phyloP scores from a whole-genome alignment of 257 asterid species.

The Striga asiatica region DNA sequence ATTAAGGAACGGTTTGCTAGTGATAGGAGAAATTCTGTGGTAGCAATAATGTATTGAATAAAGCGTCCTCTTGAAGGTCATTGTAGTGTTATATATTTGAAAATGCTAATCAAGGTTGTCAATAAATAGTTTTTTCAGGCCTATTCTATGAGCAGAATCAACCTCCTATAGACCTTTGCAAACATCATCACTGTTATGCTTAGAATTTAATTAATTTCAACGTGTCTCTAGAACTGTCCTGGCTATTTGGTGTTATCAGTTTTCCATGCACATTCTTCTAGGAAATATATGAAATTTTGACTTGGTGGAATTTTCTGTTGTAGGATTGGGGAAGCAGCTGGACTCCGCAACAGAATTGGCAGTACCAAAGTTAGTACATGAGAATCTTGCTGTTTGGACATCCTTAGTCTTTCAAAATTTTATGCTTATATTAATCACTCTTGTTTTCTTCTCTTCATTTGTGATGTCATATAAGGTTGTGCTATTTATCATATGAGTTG shows the following conservation, averaged over 20 bases:
- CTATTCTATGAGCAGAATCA: not conserved
- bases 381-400: constrained; percentile 10
- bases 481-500: no score
- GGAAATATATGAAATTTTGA: constrained; percentile 6
- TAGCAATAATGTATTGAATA: not conserved
- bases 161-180: constrained; percentile 1
- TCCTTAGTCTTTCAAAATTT: not conserved
- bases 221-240: not conserved
- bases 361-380: constrained; percentile 52
- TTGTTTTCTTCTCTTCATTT: not conserved
- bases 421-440: constrained; percentile 4
- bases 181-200: not conserved
- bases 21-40: not conserved
- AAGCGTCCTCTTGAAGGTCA: not conserved
- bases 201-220: not conserved
- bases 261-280: not conserved
- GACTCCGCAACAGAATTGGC: constrained; percentile 78
- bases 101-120: not conserved
- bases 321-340: constrained; percentile 77
- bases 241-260: not conserved
- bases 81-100: not conserved
- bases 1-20: not conserved
- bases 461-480: constrained; percentile 6
- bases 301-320: constrained; percentile 17
- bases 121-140: not conserved